These are phyloP conservation scores for Pseudogymnoascus sp. DNA, from an alignment of 2,329 filamentous ascomycete genomes.

Conservation along the genomic window DNA sequence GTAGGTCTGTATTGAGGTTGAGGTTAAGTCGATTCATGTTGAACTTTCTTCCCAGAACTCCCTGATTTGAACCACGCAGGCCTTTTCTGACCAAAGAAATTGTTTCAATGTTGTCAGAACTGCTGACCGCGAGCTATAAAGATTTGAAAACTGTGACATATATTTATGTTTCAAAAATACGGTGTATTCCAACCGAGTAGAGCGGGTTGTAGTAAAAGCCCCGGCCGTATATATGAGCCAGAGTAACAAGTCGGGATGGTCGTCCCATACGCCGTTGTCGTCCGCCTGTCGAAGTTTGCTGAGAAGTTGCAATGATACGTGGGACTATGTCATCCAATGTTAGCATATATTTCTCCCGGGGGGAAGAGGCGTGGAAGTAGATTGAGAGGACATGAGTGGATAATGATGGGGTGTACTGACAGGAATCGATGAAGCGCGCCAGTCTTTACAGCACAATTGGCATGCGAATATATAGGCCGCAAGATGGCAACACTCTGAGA, in stretches of 20 bases:
- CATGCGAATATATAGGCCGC: slow-evolving; percentile 36
- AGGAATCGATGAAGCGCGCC: slow-evolving; percentile 33
- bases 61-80: slow-evolving; percentile 28
- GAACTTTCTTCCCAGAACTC: slow-evolving; percentile 29
- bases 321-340: slow-evolving; percentile 20
- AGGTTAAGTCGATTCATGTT: no score
- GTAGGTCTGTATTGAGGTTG: no score
- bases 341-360: no score
- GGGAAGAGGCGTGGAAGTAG: no score
- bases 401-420: slow-evolving; percentile 27
- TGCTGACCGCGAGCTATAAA: slow-evolving; percentile 29
- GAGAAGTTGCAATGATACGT: slow-evolving; percentile 30
- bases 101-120: slow-evolving; percentile 27
- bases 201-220: slow-evolving; percentile 31
- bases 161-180: slow-evolving; percentile 19
- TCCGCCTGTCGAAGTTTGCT: slow-evolving; percentile 26
- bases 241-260: slow-evolving; percentile 28
- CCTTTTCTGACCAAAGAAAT: slow-evolving; percentile 37
- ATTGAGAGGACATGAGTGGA: neutral
- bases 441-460: slow-evolving; percentile 36
- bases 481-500: slow-evolving; percentile 32
- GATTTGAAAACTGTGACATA: slow-evolving; percentile 13
- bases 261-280: slow-evolving; percentile 29
- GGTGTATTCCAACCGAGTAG: slow-evolving; percentile 23
- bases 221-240: slow-evolving; percentile 36